Evolutionary conservation across 164 flowering plant genomes (phyloP).

Genomic region (Litsea cubeba): DNA sequence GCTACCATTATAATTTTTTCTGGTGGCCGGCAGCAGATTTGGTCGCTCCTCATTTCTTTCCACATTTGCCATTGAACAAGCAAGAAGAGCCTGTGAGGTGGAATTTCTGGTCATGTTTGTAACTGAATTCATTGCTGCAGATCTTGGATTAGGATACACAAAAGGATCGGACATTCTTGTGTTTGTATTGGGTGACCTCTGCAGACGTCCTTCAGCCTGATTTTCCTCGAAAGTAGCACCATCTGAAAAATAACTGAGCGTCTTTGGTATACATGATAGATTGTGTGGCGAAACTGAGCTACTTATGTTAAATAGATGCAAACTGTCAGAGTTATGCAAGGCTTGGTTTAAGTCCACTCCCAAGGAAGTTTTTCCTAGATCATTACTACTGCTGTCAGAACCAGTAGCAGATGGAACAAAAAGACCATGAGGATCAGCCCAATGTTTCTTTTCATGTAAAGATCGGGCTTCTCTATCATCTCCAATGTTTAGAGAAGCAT

Average conservation of each 20-base stretch:
- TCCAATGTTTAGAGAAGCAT: constrained; percentile 13
- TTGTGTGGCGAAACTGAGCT: constrained; percentile 6
- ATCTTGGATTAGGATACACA: constrained; percentile 15
- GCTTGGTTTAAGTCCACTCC: constrained; percentile 18
- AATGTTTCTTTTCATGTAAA: constrained; percentile 8
- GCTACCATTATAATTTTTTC: constrained; percentile 9
- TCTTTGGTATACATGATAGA: constrained; percentile 13
- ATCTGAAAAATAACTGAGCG: constrained; percentile 9
- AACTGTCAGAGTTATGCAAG: constrained; percentile 13
- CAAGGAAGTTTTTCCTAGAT: constrained; percentile 15
- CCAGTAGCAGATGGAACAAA: constrained; percentile 10
- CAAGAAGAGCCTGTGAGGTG: constrained; percentile 18
- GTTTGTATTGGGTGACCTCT: constrained; percentile 12
- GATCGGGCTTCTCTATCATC: constrained; percentile 12
- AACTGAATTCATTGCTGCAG: constrained; percentile 16
- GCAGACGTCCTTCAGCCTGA: constrained; percentile 16
- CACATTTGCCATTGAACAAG: constrained; percentile 14
- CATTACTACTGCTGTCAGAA: constrained; percentile 11
- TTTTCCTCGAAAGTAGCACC: constrained; percentile 4
- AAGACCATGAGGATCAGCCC: constrained; percentile 4
- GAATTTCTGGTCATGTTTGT: constrained; percentile 9
- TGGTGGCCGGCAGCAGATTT: constrained; percentile 7
- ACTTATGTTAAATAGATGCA: constrained; percentile 16
- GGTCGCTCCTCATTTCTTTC: constrained; percentile 19
- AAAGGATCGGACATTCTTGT: constrained; percentile 17